Evolutionary conservation across 108 stramenopile genomes (phyloP).

Genomic region (Schizochytrium sp.): DNA sequence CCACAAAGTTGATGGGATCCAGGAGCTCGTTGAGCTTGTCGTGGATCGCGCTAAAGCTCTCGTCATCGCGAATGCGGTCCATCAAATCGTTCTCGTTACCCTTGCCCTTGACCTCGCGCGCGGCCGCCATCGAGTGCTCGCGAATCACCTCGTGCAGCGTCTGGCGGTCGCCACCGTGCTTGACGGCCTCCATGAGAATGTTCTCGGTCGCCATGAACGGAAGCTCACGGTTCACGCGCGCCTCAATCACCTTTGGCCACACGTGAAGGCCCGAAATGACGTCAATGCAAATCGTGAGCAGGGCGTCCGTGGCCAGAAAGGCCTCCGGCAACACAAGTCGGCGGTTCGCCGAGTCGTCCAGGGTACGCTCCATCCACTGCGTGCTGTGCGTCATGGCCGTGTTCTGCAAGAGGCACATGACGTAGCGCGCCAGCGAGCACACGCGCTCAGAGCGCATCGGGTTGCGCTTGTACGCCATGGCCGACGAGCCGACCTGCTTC

Average conservation of each 20-base stretch:
- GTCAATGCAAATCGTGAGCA: constrained; percentile 78
- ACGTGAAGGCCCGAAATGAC: constrained; percentile 93
- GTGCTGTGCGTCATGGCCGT: constrained; percentile 87
- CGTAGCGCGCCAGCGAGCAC: constrained; percentile 82
- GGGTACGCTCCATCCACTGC: constrained; percentile 97
- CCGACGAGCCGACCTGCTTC: constrained; percentile 87
- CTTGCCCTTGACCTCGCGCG: constrained; percentile 89
- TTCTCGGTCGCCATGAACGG: constrained; percentile 99
- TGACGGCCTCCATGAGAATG: constrained; percentile 96
- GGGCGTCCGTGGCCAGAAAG: constrained; percentile 85
- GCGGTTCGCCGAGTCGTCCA: constrained; percentile 96
- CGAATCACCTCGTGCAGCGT: constrained; percentile 93
- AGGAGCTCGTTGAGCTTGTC: constrained; percentile 73
- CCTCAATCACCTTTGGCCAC: constrained; percentile 86
- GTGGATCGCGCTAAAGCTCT: constrained; percentile 75
- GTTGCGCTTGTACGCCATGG: constrained; percentile 97
- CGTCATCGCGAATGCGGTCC: constrained; percentile 80
- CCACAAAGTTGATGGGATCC: constrained; percentile 85
- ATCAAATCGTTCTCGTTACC: constrained; percentile 92
- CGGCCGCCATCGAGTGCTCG: constrained; percentile 96
- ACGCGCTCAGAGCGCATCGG: constrained; percentile 92
- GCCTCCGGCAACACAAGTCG: constrained; percentile 91
- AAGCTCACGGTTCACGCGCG: constrained; percentile 90
- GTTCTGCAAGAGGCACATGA: constrained; percentile 76
- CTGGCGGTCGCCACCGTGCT: constrained; percentile 95